Conservation (phyloP, 2,329 filamentous ascomycete genomes). For the Botryotinia convoluta region DNA sequence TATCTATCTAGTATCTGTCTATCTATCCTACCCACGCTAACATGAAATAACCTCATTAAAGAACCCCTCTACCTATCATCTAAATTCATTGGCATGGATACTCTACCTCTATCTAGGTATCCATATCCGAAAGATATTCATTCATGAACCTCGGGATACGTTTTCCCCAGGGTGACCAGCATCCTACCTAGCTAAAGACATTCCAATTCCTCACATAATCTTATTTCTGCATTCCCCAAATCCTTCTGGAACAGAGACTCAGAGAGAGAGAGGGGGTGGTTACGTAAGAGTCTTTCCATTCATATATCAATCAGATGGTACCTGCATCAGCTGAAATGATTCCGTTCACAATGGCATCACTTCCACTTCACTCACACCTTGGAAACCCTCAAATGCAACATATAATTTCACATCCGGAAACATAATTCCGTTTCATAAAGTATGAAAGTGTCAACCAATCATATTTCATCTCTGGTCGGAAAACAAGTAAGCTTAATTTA, state of each 20-base stretch:
- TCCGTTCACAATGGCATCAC: background rate
- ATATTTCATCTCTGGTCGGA: background rate
- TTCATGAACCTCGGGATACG: background rate
- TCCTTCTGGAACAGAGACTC: slow-evolving; percentile 1
- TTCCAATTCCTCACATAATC: background rate
- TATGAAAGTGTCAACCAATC: background rate
- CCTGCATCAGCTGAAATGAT: slow-evolving; percentile 2
- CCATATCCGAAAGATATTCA: background rate
- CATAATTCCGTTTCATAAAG: background rate
- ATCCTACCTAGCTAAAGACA: background rate
- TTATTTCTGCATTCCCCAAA: slow-evolving; percentile 7
- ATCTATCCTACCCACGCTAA: background rate
- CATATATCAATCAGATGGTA: background rate
- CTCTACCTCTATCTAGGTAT: background rate
- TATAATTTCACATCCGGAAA: background rate
- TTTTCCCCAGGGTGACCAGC: background rate
- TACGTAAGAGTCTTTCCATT: background rate
- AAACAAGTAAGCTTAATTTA: background rate
- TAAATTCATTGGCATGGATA: background rate
- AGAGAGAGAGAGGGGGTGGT: background rate
- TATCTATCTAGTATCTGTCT: background rate
- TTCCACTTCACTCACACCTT: background rate
- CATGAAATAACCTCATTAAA: slow-evolving; percentile 1
- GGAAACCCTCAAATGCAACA: background rate
- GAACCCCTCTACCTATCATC: background rate